These are phyloP conservation scores for Papilionanthe hybrid DNA, from an alignment of 116 monocot species.

Conservation along the genomic window DNA sequence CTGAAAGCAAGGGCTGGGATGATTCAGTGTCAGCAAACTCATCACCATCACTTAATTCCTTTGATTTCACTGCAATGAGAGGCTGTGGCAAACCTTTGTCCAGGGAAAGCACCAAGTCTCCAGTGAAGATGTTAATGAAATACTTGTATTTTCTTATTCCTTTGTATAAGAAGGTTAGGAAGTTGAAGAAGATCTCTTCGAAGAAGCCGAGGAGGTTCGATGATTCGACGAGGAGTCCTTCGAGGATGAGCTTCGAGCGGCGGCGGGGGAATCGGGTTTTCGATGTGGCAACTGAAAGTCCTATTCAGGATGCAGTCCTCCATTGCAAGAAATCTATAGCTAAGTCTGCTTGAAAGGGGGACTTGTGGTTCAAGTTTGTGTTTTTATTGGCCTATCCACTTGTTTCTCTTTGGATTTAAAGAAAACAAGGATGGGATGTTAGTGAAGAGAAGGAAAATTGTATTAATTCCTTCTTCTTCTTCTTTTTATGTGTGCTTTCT, in stretches of 20 bases:
- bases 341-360: constrained; percentile 1
- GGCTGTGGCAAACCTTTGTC: background rate
- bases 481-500: background rate
- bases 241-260: background rate
- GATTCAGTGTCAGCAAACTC: background rate
- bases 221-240: background rate
- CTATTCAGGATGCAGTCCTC: constrained; percentile 25
- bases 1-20: background rate
- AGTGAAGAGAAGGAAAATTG: background rate
- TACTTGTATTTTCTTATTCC: constrained; percentile 8
- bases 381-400: background rate
- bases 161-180: constrained; percentile 1
- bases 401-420: background rate
- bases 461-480: background rate
- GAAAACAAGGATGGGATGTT: background rate
- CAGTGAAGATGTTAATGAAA: background rate
- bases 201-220: background rate
- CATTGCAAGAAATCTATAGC: constrained; percentile 27
- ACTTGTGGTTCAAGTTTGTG: background rate
- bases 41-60: background rate
- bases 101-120: background rate
- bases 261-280: background rate
- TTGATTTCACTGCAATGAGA: background rate
- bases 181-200: background rate
- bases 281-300: constrained; percentile 7